Percentiles rank a stretch among this genome's conserved stretches.
phyloP scores from a whole-genome alignment of 768 basidiomycete species.

The Psilocybe azurescens region DNA sequence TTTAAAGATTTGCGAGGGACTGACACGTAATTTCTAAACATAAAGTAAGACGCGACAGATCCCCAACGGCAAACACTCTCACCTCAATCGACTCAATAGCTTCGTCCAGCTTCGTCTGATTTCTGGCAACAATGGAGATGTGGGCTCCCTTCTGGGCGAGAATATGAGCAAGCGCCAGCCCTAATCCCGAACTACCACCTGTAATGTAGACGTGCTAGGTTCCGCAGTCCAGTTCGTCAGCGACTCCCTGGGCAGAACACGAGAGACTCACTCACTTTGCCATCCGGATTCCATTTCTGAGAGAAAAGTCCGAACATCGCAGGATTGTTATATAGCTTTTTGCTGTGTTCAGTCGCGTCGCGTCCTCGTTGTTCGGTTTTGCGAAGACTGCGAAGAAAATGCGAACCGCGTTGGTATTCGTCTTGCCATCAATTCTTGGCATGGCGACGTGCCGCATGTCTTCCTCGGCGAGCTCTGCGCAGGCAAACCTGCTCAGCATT shows the following conservation, averaged over 20 bases:
- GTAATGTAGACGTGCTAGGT: constrained; percentile 84
- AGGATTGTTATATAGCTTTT: not conserved
- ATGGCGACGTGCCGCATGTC: no score
- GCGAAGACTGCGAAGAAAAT: not conserved
- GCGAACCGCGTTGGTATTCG: no score
- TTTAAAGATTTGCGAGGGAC: constrained; percentile 64
- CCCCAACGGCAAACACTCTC: constrained; percentile 18
- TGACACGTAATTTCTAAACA: constrained; percentile 54
- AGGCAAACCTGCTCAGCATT: no score
- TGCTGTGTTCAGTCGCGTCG: not conserved
- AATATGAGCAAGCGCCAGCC: constrained; percentile 71
- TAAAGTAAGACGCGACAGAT: not conserved
- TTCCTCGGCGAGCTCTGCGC: no score
- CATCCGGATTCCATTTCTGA: constrained; percentile 54
- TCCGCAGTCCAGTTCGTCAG: not conserved
- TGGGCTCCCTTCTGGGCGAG: constrained; percentile 75
- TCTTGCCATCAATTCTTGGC: no score
- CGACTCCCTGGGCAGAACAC: not conserved
- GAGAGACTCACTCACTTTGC: constrained; percentile 38
- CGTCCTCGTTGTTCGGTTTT: not conserved
- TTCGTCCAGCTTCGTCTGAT: constrained; percentile 62
- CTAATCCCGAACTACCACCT: constrained; percentile 84
- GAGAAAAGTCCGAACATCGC: constrained; percentile 33
- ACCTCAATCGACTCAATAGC: constrained; percentile 74
- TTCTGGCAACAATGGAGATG: constrained; percentile 85